Evolutionary conservation across 192 early-diverging fungal species (phyloP).

Genomic region (Backusella sp.): DNA sequence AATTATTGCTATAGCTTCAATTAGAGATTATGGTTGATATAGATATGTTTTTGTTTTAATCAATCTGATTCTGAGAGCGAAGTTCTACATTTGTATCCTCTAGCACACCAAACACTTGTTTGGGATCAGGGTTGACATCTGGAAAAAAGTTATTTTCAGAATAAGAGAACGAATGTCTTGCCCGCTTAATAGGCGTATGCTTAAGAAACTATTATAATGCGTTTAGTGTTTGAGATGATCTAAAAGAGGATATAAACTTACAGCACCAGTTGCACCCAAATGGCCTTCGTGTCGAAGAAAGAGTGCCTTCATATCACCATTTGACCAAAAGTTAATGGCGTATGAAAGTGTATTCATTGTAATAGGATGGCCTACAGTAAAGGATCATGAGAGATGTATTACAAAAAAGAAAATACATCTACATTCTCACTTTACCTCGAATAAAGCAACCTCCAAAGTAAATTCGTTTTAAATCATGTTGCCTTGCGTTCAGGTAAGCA

Average conservation of each 20-base stretch:
- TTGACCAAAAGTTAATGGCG: conserved; percentile 97
- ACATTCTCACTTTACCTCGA: conserved; percentile 50
- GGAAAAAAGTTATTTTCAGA: conserved; percentile 77
- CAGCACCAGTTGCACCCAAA: conserved; percentile 90
- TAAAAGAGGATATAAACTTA: conserved; percentile 10
- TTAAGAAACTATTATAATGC: conserved; percentile 48
- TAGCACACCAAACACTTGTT: conserved; percentile 23
- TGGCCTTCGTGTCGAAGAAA: conserved; percentile 98
- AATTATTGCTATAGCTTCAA: no score
- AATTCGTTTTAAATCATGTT: conserved; percentile 83
- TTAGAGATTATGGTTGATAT: no score
- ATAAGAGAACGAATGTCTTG: conserved; percentile 59
- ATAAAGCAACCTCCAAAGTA: conserved; percentile 99
- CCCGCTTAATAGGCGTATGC: conserved; percentile 38
- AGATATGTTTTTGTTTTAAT: background rate
- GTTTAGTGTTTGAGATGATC: background rate
- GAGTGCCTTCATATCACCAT: conserved; percentile 89
- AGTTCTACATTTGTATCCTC: conserved; percentile 38
- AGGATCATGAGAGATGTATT: background rate
- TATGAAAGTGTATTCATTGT: conserved; percentile 98
- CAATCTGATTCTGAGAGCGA: background rate
- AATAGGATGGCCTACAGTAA: conserved; percentile 74
- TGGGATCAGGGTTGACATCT: conserved; percentile 17
- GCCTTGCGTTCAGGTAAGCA: conserved; percentile 93
- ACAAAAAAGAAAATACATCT: background rate